Base-by-base conservation (phyloP, 1,139 yeast genomes). In the Wickerhamomyces sp. region DNA sequence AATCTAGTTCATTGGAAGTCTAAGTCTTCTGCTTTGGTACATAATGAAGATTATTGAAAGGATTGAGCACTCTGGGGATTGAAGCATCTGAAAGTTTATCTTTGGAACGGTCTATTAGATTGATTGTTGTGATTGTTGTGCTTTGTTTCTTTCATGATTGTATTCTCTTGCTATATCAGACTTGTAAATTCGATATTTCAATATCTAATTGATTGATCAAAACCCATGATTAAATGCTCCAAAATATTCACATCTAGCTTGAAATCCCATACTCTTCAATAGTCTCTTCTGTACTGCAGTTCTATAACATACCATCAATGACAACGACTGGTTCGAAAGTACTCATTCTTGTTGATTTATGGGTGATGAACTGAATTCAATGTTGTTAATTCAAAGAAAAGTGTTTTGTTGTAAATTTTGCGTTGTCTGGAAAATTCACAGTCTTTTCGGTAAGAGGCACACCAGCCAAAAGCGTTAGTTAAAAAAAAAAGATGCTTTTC, bases 261-360 rank as follows among this genome's bases (percentile, higher is more conserved):
- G 32, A 14, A 27, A 13, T n/a, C 11, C 13, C 26, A 33, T 26
- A 27, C 15, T 29, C 30, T 10, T 33, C 37, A 29, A 31, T 31
- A 18, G 10, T 37, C 23, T 36, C 32, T 37, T 27, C 37, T 32
- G 42, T 45, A 41, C 38, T 29, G 13, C 13, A 10, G n/a, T 39
- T 31, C 9, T 34, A 26, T 27, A 44, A 74, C 79, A 66, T 75
- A 75, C 94, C 95, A 79, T 87, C 95, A 81, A 87, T 84, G 75
- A 89, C 96, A 80, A 89, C 88, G 80, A 89, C 95, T 78, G 94
- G 91, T 80, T 88, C 94, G 75, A 83, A 88, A 73, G 87, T 79
- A 78, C 93, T 85, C 95, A 87, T 88, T 45, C 43, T 49, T 47
- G 39, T 46, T 40, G 44, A 35, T 43, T 40, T 36, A 14, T 36